Evolutionary conservation across 805 yeast genomes (phyloP).

Genomic region (Wickerhamiella hasegawae): DNA sequence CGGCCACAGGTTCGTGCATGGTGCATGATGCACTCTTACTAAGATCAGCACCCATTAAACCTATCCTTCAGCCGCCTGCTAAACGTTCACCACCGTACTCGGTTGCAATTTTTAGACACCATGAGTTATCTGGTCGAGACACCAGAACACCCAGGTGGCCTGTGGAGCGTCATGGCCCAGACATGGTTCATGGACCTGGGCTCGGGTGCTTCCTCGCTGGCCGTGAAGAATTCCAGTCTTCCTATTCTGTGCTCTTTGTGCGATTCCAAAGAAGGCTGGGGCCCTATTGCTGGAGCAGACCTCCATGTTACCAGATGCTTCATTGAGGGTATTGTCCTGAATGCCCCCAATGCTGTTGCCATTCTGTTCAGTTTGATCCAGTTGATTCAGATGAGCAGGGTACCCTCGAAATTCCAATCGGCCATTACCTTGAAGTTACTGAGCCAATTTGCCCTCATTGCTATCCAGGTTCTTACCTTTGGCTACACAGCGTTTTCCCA

Average conservation of each 20-base stretch:
- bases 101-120: no score
- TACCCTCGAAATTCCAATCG: constrained; percentile 8
- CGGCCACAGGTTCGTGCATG: no score
- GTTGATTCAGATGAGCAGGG: constrained; percentile 14
- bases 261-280: constrained; percentile 4
- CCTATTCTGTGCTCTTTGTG: neutral
- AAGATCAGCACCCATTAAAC: no score
- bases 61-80: no score
- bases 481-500: constrained; percentile 7
- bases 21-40: no score
- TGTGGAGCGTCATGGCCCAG: no score
- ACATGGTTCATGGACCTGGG: no score
- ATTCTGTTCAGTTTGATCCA: constrained; percentile 19
- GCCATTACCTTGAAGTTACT: constrained; percentile 14
- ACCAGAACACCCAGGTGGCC: no score
- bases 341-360: constrained; percentile 18
- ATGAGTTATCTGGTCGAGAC: no score
- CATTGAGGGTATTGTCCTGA: constrained; percentile 21
- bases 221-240: neutral
- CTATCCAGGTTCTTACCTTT: constrained; percentile 10
- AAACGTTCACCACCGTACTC: no score
- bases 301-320: constrained; percentile 18
- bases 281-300: constrained; percentile 2
- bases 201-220: no score
- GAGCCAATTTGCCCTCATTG: constrained; percentile 12